Evolutionary conservation across 306 rosid species (phyloP), one percentile per base, ranked within the genome.

Genomic region (Medicago arabica): DNA sequence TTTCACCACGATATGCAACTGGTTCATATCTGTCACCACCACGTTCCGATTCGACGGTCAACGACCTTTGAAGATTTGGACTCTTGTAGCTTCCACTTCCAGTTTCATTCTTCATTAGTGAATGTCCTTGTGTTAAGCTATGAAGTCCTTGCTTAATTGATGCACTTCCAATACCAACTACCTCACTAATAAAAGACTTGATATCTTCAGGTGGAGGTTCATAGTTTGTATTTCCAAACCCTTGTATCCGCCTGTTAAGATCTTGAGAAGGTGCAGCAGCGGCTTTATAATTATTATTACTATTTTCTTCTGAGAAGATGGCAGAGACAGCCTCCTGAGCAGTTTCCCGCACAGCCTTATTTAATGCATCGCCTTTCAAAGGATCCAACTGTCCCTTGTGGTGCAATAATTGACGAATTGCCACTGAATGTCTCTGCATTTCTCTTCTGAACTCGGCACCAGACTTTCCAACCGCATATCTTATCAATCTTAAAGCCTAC

Each of bases 371-470:
- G 23, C 93, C 99, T 89, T 92, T 92, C 85, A 96, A 81, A 80
- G 96, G 98, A 82, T 96, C 99, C 61, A 78, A 61, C 8, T 90
- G 91, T 83, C 98, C 99, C 87, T 90, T 92, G 85, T 92, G 88
- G 83, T 96, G 99, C 87, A 92, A 68, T 80, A 96, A 82, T 71
- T 89, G 96, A 41, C 98, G 96, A 83, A 92, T 86, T 1, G 93
- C 93, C 51, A 85, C 98, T 38, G 98, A 92, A 80, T 90, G 91
- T 86, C 98, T 92, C 85, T 96, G 99, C 96, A 96, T 90, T 87
- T 96, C 99, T 84, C 97, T 96, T 87, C 96, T 85, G 82, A 96
- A 96, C 86, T 96, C 99, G 50, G 84, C 92, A 78, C 99, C 99
- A 63, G 99, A 92, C 83, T 96, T 96, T 34, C 88, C 98, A 83